Evolutionary conservation across 2,329 filamentous ascomycete species (phyloP), one percentile per base, ranked within the genome.

Genomic region (Verticillium nonalfalfae): DNA sequence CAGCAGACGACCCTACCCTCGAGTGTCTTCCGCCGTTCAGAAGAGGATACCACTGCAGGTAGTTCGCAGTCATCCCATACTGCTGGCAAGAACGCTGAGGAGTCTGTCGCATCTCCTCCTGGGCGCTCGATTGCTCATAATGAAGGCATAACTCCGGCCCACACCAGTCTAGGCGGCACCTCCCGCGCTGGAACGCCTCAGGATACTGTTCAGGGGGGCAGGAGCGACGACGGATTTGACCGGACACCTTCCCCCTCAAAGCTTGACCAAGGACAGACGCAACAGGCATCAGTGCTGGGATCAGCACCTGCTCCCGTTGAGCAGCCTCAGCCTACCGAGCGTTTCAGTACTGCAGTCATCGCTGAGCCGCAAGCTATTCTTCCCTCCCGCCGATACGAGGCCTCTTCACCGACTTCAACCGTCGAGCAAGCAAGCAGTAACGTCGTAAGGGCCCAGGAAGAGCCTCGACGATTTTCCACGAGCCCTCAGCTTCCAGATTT

Each of bases 21-120:
- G 13, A 91, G 96, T 66, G 88, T 93, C 52, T 93, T 94, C 72
- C 88, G 84, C 69, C 85, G 89, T 6, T 80, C 89, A 72, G 85
- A 85, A 59, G 88, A 91, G 66, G 89, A 90, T 65, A n/a, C n/a
- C 9, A 52, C 54, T 11, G 57, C 62, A 15, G 59, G 45, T 18
- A 3, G 40, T 38, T 9, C 39, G 4, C 13, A 18, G 18, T 69
- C 39, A 60, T 61, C 58, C 11, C 61, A 60, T 18, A 34, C 33
- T 15, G 14, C 52, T 55, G 52, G 55, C 11, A 36, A 13, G 5
- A 50, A 18, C 34, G 38, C 59, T 15, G 59, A 35, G 15, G 50
- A 59, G 39, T 31, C 9, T 15, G 50, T 18, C 18, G 10, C 45
- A 26, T 21, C 45, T 21, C 45, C 2, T 7, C n/a, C n/a, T 11